Evolutionary conservation across 768 basidiomycete genomes (phyloP).

Genomic region (Exsudoporus frostii): DNA sequence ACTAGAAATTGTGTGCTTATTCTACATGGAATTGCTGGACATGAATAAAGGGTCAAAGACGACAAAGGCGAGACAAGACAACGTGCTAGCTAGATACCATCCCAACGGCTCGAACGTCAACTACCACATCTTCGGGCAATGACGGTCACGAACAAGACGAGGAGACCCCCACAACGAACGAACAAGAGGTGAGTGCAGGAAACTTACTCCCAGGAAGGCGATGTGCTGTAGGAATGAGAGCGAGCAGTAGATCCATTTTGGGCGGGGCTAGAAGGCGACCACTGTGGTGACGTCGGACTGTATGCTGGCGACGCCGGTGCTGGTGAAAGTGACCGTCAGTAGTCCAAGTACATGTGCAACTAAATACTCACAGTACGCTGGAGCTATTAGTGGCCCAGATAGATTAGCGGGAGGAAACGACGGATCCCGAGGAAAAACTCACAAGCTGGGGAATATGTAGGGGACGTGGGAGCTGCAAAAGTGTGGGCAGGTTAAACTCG

Average conservation of each 20-base stretch:
- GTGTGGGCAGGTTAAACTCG: constrained; percentile 6
- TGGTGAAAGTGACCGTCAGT: constrained; percentile 30
- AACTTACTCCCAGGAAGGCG: constrained; percentile 51
- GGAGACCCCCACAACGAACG: constrained; percentile 8
- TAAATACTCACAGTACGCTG: constrained; percentile 67
- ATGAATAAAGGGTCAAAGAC: constrained; percentile 9
- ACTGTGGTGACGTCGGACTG: constrained; percentile 80
- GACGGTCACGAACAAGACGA: constrained; percentile 1
- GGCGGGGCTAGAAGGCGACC: constrained; percentile 80
- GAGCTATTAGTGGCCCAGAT: constrained; percentile 46
- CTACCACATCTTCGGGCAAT: constrained; percentile 5
- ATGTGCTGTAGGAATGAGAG: constrained; percentile 43
- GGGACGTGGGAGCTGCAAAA: constrained; percentile 73
- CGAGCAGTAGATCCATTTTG: constrained; percentile 44
- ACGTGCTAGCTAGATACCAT: constrained; percentile 23
- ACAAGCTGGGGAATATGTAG: constrained; percentile 87
- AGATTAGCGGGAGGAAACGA: constrained; percentile 2
- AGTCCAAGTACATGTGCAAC: not conserved
- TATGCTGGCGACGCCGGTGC: constrained; percentile 85
- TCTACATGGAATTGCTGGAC: constrained; percentile 36
- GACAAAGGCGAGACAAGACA: constrained; percentile 19
- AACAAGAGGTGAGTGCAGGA: constrained; percentile 3
- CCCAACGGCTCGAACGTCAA: constrained; percentile 2
- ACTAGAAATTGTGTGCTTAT: constrained; percentile 30
- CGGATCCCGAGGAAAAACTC: constrained; percentile 33